These are phyloP conservation scores for Coniophora puteana DNA, from an alignment of 1,284 basidiomycete genomes.

Conservation along the genomic window DNA sequence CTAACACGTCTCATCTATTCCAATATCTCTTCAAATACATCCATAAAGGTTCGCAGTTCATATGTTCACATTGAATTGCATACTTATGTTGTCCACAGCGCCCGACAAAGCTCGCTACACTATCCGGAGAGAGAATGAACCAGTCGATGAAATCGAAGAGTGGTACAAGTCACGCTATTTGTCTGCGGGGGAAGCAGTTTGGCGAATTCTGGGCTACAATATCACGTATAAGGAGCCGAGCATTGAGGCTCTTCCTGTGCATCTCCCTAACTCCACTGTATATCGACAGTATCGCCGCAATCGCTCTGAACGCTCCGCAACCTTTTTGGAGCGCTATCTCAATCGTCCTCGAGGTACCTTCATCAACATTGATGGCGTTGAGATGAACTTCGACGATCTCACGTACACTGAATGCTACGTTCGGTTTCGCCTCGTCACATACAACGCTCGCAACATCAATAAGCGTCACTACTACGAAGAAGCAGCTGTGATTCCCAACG, in stretches of 20 bases:
- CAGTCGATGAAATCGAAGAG: constrained; percentile 31
- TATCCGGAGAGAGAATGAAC: constrained; percentile 3
- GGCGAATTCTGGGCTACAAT: constrained; percentile 32
- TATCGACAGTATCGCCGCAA: constrained; percentile 18
- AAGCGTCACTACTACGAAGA: not conserved
- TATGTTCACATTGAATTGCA: too few species aligned
- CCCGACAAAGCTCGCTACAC: constrained; percentile 5
- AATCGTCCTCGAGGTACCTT: not conserved
- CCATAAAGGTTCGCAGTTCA: constrained; percentile 32
- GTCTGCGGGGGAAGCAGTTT: constrained; percentile 29
- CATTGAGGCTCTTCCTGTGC: constrained; percentile 29
- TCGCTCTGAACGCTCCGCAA: constrained; percentile 12
- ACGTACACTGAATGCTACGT: constrained; percentile 23
- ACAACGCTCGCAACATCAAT: not conserved
- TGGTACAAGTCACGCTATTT: constrained; percentile 31
- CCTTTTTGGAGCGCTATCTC: constrained; percentile 28
- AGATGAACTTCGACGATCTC: constrained; percentile 14
- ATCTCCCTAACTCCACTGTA: constrained; percentile 14
- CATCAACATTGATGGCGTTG: not conserved
- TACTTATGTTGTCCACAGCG: too few species aligned
- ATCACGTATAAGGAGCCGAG: constrained; percentile 29
- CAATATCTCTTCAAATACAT: constrained; percentile 39
- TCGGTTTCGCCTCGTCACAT: constrained; percentile 11
- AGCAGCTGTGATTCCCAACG: too few species aligned
- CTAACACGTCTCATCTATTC: constrained; percentile 28